Evolutionary conservation across 2,329 filamentous ascomycete species (phyloP), one percentile per base, ranked within the genome.

Genomic region (Pyrenophora tritici-repentis): DNA sequence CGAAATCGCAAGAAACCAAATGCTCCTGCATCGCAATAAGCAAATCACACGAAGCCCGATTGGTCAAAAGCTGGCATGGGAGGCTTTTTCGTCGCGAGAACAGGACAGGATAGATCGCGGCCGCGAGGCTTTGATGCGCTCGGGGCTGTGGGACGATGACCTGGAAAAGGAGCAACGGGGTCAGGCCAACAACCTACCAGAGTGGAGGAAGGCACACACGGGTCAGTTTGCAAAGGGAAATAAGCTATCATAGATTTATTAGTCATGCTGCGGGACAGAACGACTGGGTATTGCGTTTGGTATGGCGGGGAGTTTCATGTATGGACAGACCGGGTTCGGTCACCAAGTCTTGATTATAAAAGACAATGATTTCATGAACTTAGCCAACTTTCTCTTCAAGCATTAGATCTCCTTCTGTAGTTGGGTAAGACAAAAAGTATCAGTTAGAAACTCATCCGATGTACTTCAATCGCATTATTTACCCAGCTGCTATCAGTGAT

Each of bases 131-230:
- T 65, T 66, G 62, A 34, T 63, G 17, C 24, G 50, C 18, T 63
- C 61, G 2, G 61, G 53, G 0, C 43, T 66, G 1, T 5, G 17
- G 1, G 18, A 20, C 0, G 54, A 57, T 2, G 63, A 62, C 8
- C 17, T 68, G 26, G 6, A 12, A 1, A 42, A 49, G 12, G 62
- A 67, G 42, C 4, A 16, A 1, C 1, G 12, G 3, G 61, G 62
- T 2, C 7, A 24, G 4, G 26, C 37, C 3, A 67, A 67, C 36
- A 13, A 13, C 4, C 32, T 68, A 14, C 64, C 64, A 1, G 61
- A 63, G 22, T 67, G 64, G 66, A 61, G 37, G 40, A 63, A 62
- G 40, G 20, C 16, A 4, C 46, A 35, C 5, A 67, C 59, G 2
- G 51, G 59, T n/a, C 40, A 31, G 14, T 63, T 55, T 14, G 52